Percentiles rank a stretch among this genome's conserved stretches.
phyloP scores from a whole-genome alignment of 495 filamentous ascomycete genomes.

The Bacidia gigantensis region DNA sequence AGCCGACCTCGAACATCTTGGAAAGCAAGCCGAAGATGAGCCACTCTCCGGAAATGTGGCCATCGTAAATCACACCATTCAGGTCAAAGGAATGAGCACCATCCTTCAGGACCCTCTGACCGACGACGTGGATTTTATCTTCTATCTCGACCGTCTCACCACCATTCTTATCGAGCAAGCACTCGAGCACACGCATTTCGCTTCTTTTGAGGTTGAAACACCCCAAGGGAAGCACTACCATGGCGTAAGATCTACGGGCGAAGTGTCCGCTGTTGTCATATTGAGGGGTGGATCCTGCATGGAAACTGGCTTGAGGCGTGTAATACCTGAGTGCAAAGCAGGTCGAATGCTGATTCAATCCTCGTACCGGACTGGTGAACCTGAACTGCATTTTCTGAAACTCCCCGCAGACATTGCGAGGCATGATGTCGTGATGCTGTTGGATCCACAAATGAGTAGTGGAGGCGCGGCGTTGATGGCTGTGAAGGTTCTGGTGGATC shows the following conservation, averaged over 20 bases:
- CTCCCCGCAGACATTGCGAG: constrained; percentile 54
- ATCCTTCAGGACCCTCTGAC: constrained; percentile 74
- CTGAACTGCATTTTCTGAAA: constrained; percentile 78
- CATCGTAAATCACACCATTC: constrained; percentile 56
- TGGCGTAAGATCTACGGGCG: constrained; percentile 52
- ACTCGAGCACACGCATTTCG: constrained; percentile 56
- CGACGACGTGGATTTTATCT: constrained; percentile 80
- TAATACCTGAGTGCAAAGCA: constrained; percentile 81
- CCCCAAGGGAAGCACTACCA: constrained; percentile 51
- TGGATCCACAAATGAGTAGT: constrained; percentile 88
- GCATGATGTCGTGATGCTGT: constrained; percentile 67
- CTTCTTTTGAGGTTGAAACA: constrained; percentile 46
- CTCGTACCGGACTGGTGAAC: constrained; percentile 69
- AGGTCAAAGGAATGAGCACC: constrained; percentile 78
- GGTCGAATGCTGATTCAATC: constrained; percentile 86
- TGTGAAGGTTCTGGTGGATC: constrained; percentile 82
- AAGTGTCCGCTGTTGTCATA: constrained; percentile 75
- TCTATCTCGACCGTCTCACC: constrained; percentile 83
- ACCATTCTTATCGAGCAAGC: constrained; percentile 76
- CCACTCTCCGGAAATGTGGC: constrained; percentile 60
- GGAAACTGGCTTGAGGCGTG: constrained; percentile 74
- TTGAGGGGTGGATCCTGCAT: constrained; percentile 75
- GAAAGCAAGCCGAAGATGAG: constrained; percentile 49
- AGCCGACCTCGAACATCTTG: constrained; percentile 57
- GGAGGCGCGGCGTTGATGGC: constrained; percentile 94